phyloP scores from a whole-genome alignment of 768 basidiomycete species.

The Tylopilus balloui region DNA sequence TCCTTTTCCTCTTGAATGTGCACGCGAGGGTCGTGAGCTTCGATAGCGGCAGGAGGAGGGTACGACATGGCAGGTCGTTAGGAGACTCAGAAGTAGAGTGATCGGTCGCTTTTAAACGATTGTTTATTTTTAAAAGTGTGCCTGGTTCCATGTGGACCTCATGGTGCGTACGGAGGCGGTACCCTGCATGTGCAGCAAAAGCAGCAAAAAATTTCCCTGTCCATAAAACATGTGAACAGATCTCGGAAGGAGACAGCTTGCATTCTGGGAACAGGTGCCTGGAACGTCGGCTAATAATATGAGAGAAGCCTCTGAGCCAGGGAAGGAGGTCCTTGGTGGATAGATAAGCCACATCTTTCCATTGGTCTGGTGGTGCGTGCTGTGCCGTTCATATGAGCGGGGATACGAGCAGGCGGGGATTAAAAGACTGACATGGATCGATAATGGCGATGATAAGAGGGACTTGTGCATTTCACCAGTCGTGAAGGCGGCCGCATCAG shows the following conservation, averaged over 20 bases:
- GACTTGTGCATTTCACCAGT: too few relatives aligned
- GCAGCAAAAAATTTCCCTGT: too few relatives aligned
- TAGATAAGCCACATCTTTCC: too few relatives aligned
- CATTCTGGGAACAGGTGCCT: not conserved
- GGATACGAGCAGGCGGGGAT: too few relatives aligned
- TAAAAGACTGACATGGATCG: too few relatives aligned
- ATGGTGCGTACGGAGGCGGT: not conserved
- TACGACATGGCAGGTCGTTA: slow-evolving; percentile 16
- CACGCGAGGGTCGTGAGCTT: slow-evolving; percentile 17
- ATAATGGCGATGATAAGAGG: too few relatives aligned
- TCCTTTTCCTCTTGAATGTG: slow-evolving; percentile 6
- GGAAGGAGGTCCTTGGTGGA: not conserved
- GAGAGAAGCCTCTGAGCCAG: not conserved
- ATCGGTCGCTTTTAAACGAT: slow-evolving; percentile 2
- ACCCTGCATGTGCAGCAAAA: not conserved
- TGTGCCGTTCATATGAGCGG: too few relatives aligned
- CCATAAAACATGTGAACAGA: not conserved
- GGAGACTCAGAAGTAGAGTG: too few relatives aligned
- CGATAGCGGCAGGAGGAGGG: slow-evolving; percentile 14
- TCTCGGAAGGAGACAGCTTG: not conserved
- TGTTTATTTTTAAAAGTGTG: not conserved
- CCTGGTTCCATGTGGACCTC: not conserved
- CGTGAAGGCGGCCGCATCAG: too few relatives aligned
- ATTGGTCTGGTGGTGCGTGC: too few relatives aligned
- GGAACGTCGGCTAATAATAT: not conserved